Conservation (phyloP, 208 protist species). For the Sergeia podlipaevii region DNA sequence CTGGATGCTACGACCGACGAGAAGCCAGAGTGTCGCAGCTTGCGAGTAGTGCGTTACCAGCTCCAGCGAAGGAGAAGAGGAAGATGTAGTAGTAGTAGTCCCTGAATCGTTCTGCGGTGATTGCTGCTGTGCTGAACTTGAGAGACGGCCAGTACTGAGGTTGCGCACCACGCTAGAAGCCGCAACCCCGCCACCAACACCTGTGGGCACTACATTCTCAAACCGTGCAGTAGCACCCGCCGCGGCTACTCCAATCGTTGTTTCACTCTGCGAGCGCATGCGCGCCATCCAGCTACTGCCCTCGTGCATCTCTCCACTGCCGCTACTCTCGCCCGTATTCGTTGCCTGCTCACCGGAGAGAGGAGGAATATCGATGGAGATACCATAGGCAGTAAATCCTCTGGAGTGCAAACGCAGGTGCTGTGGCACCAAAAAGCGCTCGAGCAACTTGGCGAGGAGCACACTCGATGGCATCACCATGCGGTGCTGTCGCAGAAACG, state of each 20-base stretch:
- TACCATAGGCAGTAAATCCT: conserved; percentile 38
- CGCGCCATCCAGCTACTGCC: conserved; percentile 14
- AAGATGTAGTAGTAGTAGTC: too few relatives aligned
- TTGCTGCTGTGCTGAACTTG: too few relatives aligned
- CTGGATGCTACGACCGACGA: conserved; percentile 36
- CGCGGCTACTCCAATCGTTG: too few relatives aligned
- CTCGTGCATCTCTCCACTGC: too few relatives aligned
- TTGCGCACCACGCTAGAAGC: too few relatives aligned
- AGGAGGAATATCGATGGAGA: conserved; percentile 41
- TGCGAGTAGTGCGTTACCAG: conserved; percentile 33
- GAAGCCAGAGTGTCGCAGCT: conserved; percentile 47
- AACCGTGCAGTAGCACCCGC: too few relatives aligned
- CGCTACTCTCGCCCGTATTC: too few relatives aligned
- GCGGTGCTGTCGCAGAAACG: conserved; percentile 57
- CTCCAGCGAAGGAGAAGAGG: background rate
- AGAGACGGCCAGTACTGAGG: too few relatives aligned
- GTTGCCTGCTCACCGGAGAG: too few relatives aligned
- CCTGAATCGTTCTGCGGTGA: too few relatives aligned
- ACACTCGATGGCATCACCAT: conserved; percentile 40
- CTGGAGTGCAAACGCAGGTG: conserved; percentile 39
- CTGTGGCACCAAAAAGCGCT: conserved; percentile 49
- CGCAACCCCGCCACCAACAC: too few relatives aligned
- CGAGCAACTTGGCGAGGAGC: conserved; percentile 54
- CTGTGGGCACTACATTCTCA: too few relatives aligned
- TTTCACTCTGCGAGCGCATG: conserved; percentile 37